phyloP scores from a whole-genome alignment of 2,329 filamentous ascomycete genomes.

The Phialophora verrucosa region DNA sequence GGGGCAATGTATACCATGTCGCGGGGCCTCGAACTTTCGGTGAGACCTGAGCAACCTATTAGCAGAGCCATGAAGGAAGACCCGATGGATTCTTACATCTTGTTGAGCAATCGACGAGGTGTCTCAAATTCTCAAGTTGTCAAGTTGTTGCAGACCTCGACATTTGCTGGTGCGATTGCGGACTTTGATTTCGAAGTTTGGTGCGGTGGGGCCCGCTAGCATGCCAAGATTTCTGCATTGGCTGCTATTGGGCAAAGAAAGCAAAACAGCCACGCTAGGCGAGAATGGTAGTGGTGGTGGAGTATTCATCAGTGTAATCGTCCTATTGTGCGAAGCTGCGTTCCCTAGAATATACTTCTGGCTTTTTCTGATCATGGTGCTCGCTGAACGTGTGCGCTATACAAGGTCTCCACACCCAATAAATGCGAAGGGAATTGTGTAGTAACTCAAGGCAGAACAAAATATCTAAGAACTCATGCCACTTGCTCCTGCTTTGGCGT shows the following conservation, averaged over 20 bases:
- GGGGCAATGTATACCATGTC: constrained; percentile 73
- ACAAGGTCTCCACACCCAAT: constrained; percentile 3
- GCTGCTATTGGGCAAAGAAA: neutral
- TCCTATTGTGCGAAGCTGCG: neutral
- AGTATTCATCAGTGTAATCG: neutral
- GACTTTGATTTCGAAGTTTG: constrained; percentile 4
- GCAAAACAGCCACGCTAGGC: neutral
- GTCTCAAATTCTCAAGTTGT: constrained; percentile 23
- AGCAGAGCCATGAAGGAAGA: constrained; percentile 1
- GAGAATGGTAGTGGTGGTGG: neutral
- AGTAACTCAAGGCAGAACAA: neutral
- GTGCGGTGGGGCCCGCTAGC: neutral
- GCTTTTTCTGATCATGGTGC: neutral
- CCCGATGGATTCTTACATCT: constrained; percentile 22
- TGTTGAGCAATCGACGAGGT: constrained; percentile 22
- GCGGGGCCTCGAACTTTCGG: constrained; percentile 82
- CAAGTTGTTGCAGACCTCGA: neutral
- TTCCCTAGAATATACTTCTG: neutral
- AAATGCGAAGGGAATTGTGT: constrained; percentile 11
- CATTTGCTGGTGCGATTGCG: neutral
- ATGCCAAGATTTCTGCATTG: constrained; percentile 13
- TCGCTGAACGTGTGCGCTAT: constrained; percentile 5
- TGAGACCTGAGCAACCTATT: constrained; percentile 53
- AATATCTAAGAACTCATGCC: neutral
- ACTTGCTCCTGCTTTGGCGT: constrained; percentile 33